phyloP scores from a whole-genome alignment of 306 rosid species.

The Cicer arietinum region DNA sequence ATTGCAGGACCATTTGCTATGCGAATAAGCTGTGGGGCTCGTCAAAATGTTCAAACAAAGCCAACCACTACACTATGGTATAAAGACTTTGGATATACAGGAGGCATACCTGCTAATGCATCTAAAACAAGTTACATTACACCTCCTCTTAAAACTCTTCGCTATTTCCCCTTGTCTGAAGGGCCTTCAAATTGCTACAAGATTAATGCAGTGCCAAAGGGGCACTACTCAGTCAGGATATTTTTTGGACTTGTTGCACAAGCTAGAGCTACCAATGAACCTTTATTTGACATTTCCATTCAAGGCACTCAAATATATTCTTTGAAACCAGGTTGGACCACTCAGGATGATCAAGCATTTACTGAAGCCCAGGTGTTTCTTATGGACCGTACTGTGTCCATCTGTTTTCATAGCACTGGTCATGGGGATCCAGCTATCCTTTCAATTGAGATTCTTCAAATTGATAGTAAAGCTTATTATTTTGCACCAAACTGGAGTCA shows the following conservation, averaged over 20 bases:
- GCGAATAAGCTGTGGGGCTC: slow-evolving; percentile 96
- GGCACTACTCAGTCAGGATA: slow-evolving; percentile 81
- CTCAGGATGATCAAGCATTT: slow-evolving; percentile 72
- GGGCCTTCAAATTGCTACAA: slow-evolving; percentile 95
- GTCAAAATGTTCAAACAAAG: slow-evolving; percentile 62
- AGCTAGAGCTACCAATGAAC: slow-evolving; percentile 63
- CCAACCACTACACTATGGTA: slow-evolving; percentile 82
- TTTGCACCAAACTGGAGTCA: slow-evolving; percentile 61
- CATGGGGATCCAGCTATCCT: slow-evolving; percentile 99
- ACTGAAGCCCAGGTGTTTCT: slow-evolving; percentile 76
- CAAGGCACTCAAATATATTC: slow-evolving; percentile 86
- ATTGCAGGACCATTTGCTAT: slow-evolving; percentile 77
- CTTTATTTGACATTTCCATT: slow-evolving; percentile 83
- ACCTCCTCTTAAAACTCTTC: slow-evolving; percentile 81
- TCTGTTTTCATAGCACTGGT: slow-evolving; percentile 96
- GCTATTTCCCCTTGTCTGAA: slow-evolving; percentile 78
- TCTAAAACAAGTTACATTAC: slow-evolving; percentile 62
- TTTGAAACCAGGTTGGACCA: slow-evolving; percentile 90
- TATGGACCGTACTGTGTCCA: slow-evolving; percentile 67
- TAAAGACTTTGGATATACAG: slow-evolving; percentile 92
- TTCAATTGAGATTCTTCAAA: slow-evolving; percentile 91
- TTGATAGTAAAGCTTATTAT: slow-evolving; percentile 70
- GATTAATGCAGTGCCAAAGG: slow-evolving; percentile 72
- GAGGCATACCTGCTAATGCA: slow-evolving; percentile 87
- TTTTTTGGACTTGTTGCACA: slow-evolving; percentile 73